A percentile compares a stretch with the other conserved stretches of the same genome.
phyloP scores from a whole-genome alignment of 148 eudicot genomes.

The Gaultheria prostrata region DNA sequence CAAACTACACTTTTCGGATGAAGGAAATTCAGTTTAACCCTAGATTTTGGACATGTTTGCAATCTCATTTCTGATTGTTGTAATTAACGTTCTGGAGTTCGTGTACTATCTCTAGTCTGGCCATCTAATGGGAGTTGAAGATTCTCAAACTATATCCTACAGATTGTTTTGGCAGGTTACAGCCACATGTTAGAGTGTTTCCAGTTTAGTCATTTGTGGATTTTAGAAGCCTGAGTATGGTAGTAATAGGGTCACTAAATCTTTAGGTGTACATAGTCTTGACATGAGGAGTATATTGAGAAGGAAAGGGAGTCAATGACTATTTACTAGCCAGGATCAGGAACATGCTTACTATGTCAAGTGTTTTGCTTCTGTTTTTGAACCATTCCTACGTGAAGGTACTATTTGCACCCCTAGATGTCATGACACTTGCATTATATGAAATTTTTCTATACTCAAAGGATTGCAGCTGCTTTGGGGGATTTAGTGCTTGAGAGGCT shows the following conservation, averaged over 20 bases:
- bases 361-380: not conserved
- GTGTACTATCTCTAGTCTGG: not conserved
- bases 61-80: not conserved
- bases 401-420: not conserved
- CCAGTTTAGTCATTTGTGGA: not conserved
- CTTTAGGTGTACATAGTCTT: not conserved
- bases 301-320: not conserved
- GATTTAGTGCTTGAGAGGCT: not conserved
- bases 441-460: not conserved
- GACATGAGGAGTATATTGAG: not conserved
- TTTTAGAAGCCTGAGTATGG: not conserved
- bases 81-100: not conserved
- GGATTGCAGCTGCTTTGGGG: not conserved
- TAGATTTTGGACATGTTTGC: conserved; percentile 6
- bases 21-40: not conserved
- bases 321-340: not conserved
- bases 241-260: not conserved
- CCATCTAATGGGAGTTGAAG: not conserved
- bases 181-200: not conserved
- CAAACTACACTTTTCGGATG: not conserved
- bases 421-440: not conserved
- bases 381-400: not conserved
- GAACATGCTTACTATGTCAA: not conserved
- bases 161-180: not conserved
- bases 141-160: not conserved